A percentile compares a stretch with the other conserved stretches of the same genome.
Evolutionary conservation across 2,329 filamentous ascomycete species (phyloP).

Genomic region (Fusarium heterosporum): DNA sequence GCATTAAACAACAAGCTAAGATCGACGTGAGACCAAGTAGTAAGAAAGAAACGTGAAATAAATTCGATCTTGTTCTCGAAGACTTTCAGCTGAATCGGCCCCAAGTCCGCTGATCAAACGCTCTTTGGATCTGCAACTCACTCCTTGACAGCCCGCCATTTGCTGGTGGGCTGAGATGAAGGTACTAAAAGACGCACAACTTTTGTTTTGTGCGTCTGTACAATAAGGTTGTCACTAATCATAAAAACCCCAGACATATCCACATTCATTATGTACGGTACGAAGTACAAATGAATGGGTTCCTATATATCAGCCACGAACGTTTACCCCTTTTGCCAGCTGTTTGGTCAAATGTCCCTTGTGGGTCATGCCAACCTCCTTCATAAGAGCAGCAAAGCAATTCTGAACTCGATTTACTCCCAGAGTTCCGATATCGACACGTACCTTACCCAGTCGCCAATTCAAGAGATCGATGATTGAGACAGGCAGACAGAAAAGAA

Average conservation of each 20-base stretch:
- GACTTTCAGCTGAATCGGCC: conserved; percentile 26
- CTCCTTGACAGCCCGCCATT: no score
- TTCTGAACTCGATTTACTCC: conserved; percentile 24
- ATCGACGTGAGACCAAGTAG: no score
- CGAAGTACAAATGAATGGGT: conserved; percentile 20
- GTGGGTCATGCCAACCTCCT: conserved; percentile 36
- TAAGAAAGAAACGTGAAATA: not conserved
- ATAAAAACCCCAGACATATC: not conserved
- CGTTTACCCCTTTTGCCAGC: conserved; percentile 32
- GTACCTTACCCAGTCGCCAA: conserved; percentile 10
- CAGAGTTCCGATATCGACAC: conserved; percentile 11
- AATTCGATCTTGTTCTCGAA: conserved; percentile 4
- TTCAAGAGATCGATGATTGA: conserved; percentile 18
- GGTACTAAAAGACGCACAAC: conserved; percentile 14
- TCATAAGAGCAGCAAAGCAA: conserved; percentile 38
- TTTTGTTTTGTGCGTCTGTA: conserved; percentile 27
- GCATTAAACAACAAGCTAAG: no score
- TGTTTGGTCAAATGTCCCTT: conserved; percentile 26
- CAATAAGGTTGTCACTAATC: conserved; percentile 31
- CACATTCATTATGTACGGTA: conserved; percentile 18
- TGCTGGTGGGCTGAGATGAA: not conserved
- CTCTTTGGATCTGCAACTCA: no score
- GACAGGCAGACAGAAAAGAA: not conserved
- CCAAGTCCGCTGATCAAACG: conserved; percentile 6
- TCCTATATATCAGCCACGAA: conserved; percentile 37